Conservation (phyloP, 805 yeast genomes). For the Saccharomycopsis sp. region DNA sequence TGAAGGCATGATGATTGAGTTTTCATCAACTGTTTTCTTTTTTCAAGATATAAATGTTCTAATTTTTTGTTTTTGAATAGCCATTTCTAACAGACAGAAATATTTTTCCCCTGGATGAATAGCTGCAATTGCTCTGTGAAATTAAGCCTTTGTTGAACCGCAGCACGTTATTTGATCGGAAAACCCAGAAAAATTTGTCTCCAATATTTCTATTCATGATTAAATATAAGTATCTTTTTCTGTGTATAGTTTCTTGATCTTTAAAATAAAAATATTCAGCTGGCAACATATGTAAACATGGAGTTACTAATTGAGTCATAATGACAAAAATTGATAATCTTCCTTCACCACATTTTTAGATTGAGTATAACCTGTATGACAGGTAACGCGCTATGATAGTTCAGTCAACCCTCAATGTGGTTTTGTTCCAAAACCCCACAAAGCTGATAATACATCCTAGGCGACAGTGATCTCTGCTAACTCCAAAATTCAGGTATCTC, state of each 20-base stretch:
- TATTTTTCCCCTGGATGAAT: too few relatives aligned
- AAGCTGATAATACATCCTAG: too few relatives aligned
- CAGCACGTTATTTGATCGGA: too few relatives aligned
- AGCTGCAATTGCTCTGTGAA: too few relatives aligned
- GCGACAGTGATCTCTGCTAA: too few relatives aligned
- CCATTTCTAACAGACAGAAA: too few relatives aligned
- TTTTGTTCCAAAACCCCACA: neutral
- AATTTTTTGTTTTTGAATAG: too few relatives aligned
- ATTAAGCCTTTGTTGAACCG: too few relatives aligned
- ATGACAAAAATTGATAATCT: conserved; percentile 89
- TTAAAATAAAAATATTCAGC: conserved; percentile 97
- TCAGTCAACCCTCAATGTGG: conserved; percentile 21
- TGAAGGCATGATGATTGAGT: too few relatives aligned
- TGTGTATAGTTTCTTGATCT: conserved; percentile 94
- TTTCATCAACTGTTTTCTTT: too few relatives aligned
- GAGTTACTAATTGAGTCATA: conserved; percentile 75
- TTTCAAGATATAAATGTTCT: too few relatives aligned
- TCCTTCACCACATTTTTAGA: conserved; percentile 99
- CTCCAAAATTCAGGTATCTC: too few relatives aligned
- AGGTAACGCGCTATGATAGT: conserved; percentile 61
- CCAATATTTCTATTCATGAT: conserved; percentile 87
- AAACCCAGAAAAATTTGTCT: conserved; percentile 66
- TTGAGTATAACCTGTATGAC: conserved; percentile 94
- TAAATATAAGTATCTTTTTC: conserved; percentile 94
- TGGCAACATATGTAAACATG: conserved; percentile 97